Base-by-base conservation (phyloP, 1,139 yeast species). In the Suhomyces kunorum region DNA sequence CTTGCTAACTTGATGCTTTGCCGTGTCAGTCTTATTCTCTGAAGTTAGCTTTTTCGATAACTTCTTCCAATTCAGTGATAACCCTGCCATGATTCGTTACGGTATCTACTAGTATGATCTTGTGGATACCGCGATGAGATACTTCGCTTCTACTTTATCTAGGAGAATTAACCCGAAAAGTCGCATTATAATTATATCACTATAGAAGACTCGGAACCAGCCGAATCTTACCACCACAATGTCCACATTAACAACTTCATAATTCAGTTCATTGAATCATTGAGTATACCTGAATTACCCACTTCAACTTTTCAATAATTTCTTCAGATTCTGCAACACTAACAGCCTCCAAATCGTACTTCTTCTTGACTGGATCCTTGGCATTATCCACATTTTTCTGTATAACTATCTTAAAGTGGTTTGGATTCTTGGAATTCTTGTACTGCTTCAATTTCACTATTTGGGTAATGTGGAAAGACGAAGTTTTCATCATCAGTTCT, bases 391-490 rank as follows among this genome's bases (percentile, higher is more conserved):
- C 65, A 8, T 80, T 72, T 56, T 87, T 87, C 56, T 76, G 71
- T n/a, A 90, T 82, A 13, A 87, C 83, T 14, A 92, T 79, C 58
- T 90, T 89, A 65, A 92, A 88, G 55, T 87, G 85, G 28, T 77
- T 76, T 0, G 94, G 92, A 22, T 83, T 79, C 54, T 89, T 87
- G 28, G 65, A 56, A 31, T 56, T 56, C 39, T 77, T 73, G 39
- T 89, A 85, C 57, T 83, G 94, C 54, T 89, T 89, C 48, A 88
- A 74, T 44, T 82, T 79, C 16, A 80, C 63, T 28, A 92, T 81
- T 56, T 87, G 96, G 9, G 88, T 79, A 15, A 89, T 80, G 54
- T 89, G 96, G 61, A 90, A 87, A 0, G 95, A 84, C 25, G 90
- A 81, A 0, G 96, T 90, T 58, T 90, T 90, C 51, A 85, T 79